Conservation (phyloP, 495 filamentous ascomycete species). For the Evernia prunastri region DNA sequence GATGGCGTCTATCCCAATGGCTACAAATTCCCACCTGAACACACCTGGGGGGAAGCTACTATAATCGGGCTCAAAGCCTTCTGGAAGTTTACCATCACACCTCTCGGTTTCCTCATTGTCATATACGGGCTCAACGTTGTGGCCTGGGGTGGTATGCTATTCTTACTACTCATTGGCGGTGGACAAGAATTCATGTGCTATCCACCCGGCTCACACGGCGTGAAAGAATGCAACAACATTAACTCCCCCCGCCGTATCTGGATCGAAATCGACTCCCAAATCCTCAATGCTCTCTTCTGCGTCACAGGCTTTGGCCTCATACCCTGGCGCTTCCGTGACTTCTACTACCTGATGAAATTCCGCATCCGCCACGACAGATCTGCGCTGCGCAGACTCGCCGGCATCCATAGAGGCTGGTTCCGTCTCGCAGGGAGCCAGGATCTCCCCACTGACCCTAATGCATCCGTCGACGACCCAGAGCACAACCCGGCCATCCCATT, state of each 20-base stretch:
- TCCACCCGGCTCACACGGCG: slow-evolving; percentile 34
- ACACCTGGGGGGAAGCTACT: slow-evolving; percentile 48
- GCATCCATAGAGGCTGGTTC: slow-evolving; percentile 65
- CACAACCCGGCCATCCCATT: slow-evolving; percentile 46
- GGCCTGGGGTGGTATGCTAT: slow-evolving; percentile 88
- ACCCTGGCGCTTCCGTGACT: slow-evolving; percentile 79
- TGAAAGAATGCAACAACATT: slow-evolving; percentile 58
- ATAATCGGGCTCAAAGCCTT: slow-evolving; percentile 46
- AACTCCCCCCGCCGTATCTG: slow-evolving; percentile 67
- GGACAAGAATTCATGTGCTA: slow-evolving; percentile 68
- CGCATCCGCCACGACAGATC: slow-evolving; percentile 46
- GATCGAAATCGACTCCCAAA: slow-evolving; percentile 81
- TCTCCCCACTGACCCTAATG: slow-evolving; percentile 21
- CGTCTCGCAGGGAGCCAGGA: slow-evolving; percentile 50
- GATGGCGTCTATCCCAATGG: slow-evolving; percentile 47
- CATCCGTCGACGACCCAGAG: slow-evolving; percentile 26
- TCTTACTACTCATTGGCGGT: slow-evolving; percentile 71
- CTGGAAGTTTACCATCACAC: slow-evolving; percentile 57
- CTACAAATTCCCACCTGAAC: slow-evolving; percentile 65
- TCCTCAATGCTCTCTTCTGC: slow-evolving; percentile 80
- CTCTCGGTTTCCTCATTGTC: slow-evolving; percentile 64
- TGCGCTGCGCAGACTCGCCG: slow-evolving; percentile 55
- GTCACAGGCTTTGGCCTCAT: slow-evolving; percentile 78
- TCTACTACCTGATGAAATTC: slow-evolving; percentile 61
- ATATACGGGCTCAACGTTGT: slow-evolving; percentile 76